Evolutionary conservation across 768 basidiomycete genomes (phyloP), one percentile per base, ranked within the genome.

Genomic region (Tricholomella constricta): DNA sequence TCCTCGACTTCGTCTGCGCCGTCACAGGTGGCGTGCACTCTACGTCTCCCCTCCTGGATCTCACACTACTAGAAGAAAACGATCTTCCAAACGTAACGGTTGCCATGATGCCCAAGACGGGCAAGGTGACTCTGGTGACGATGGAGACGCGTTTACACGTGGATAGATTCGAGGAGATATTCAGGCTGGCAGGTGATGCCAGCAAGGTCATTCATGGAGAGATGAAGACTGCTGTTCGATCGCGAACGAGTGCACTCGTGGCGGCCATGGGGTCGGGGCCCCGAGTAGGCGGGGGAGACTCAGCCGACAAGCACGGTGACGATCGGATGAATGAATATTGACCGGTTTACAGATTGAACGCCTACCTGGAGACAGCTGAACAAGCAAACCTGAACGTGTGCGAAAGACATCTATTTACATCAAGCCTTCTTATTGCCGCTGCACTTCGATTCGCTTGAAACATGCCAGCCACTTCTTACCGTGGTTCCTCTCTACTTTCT

Each of bases 81-180:
- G 94, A 94, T 58, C 75, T 94, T 6, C 97, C 97, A 1, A 82
- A 89, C 62, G 71, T 96, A 19, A 94, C 93, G 2, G 85, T 98
- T 35, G 97, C 94, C 0, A 79, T 91, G 25, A 86, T 98, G 79
- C 94, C 97, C 6, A 85, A 85, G 60, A 84, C 88, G n/a, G 82
- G 83, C 4, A 89, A 87, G 55, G 84, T 97, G 40, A 92, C 91
- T 14, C 78, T 98, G 31, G 88, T 94, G 56, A 88, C 87, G 45
- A 89, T 98, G 85, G 97, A 98, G 70, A 95, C 94, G 14, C 77
- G 95, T n/a, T 69, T 99, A 53, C 93, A 93, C 62, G 86, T 94
- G 9, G 94, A 94, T 62, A 79, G 93, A 48, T 97, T 98, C 60
- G 90, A 90, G 66, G 94, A 95, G 64, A 83, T 98, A 60, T 83